phyloP scores from a whole-genome alignment of 2,329 filamentous ascomycete genomes.

The Hysterium pulicare region DNA sequence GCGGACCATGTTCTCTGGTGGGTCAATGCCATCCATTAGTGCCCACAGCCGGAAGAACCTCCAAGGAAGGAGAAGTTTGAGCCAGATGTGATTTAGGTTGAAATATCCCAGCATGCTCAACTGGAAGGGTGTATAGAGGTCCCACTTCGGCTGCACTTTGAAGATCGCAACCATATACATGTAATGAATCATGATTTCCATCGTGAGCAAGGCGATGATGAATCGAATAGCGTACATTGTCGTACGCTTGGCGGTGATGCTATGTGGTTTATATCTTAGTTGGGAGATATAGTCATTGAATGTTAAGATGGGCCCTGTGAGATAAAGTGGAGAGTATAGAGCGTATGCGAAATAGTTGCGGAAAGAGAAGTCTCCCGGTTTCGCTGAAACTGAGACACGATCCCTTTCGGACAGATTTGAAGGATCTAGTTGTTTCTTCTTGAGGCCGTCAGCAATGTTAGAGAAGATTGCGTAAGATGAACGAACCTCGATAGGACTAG shows the following conservation, averaged over 20 bases:
- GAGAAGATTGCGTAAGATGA: not conserved
- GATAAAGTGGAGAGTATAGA: conserved; percentile 88
- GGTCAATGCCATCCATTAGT: conserved; percentile 84
- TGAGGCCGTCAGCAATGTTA: conserved; percentile 60
- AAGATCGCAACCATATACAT: conserved; percentile 93
- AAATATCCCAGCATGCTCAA: conserved; percentile 89
- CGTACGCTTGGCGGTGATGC: conserved; percentile 67
- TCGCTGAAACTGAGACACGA: conserved; percentile 73
- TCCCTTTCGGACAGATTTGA: conserved; percentile 84
- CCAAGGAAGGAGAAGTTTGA: conserved; percentile 95
- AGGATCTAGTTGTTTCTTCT: conserved; percentile 97
- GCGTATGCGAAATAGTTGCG: conserved; percentile 86
- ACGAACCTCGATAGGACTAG: conserved; percentile 76
- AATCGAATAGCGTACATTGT: conserved; percentile 82
- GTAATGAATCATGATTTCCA: conserved; percentile 84
- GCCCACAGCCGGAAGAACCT: conserved; percentile 98
- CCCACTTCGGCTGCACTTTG: conserved; percentile 76
- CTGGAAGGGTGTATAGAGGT: conserved; percentile 78
- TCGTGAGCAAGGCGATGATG: conserved; percentile 71
- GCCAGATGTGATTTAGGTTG: conserved; percentile 96
- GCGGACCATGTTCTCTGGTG: conserved; percentile 96
- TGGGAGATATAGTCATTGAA: conserved; percentile 98
- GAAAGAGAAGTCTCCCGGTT: conserved; percentile 68
- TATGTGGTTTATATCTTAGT: conserved; percentile 67
- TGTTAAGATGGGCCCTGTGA: conserved; percentile 88